A percentile compares a stretch with the other conserved stretches of the same genome.
These are phyloP conservation scores for Galeopsis tetrahit DNA, from an alignment of 257 asterid species.

Conservation along the genomic window DNA sequence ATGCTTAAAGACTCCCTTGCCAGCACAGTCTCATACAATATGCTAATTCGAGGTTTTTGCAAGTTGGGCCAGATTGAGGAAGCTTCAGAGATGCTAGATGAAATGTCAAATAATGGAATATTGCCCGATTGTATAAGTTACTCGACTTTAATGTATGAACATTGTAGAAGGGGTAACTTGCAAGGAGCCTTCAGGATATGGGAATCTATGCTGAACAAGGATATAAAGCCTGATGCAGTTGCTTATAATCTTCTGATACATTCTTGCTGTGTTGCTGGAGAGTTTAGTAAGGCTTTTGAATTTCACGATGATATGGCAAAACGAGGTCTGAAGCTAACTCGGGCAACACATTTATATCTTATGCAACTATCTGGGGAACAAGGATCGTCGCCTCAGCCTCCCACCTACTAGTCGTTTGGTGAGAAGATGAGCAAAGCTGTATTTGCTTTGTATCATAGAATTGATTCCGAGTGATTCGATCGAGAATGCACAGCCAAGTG, in stretches of 20 bases:
- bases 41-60: constrained; percentile 80
- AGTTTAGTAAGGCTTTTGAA: constrained; percentile 60
- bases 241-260: constrained; percentile 75
- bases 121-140: constrained; percentile 80
- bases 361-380: constrained; percentile 24
- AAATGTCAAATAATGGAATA: constrained; percentile 62
- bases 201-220: constrained; percentile 68
- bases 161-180: constrained; percentile 71
- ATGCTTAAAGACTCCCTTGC: constrained; percentile 62
- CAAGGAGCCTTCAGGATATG: constrained; percentile 63
- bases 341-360: constrained; percentile 48
- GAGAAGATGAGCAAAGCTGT: not conserved
- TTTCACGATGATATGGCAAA: constrained; percentile 65
- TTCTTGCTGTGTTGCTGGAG: constrained; percentile 70
- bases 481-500: too few species aligned
- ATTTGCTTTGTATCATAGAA: not conserved
- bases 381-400: too few species aligned
- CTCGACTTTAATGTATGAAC: constrained; percentile 63
- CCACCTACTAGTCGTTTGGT: not conserved
- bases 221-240: constrained; percentile 72
- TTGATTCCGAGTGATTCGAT: too few species aligned
- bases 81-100: constrained; percentile 53
- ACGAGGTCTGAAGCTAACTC: constrained; percentile 65
- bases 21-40: constrained; percentile 70
- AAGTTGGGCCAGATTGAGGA: constrained; percentile 58